phyloP scores from a whole-genome alignment of 805 yeast species.

The Myxozyma kluyveri region DNA sequence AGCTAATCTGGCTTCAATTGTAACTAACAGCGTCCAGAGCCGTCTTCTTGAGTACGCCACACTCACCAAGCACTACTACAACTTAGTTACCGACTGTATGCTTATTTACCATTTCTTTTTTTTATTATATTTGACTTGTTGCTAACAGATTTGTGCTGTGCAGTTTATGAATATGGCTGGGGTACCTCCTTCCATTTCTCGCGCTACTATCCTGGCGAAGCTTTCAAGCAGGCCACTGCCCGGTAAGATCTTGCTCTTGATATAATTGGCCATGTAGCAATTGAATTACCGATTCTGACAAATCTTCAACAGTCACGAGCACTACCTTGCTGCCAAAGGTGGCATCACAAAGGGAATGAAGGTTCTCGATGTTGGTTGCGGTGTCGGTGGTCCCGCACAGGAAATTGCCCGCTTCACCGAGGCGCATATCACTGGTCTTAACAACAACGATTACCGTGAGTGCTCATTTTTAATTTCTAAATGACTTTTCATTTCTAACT shows the following conservation, averaged over 20 bases:
- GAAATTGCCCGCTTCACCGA: conserved; percentile 91
- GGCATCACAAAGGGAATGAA: conserved; percentile 73
- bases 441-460: conserved; percentile 82
- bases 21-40: conserved; percentile 31
- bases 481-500: neutral
- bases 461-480: neutral
- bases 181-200: conserved; percentile 98
- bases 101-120: neutral
- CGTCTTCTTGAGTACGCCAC: conserved; percentile 84
- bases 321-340: conserved; percentile 85
- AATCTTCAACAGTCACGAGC: conserved; percentile 72
- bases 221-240: conserved; percentile 90
- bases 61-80: conserved; percentile 92
- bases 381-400: conserved; percentile 99
- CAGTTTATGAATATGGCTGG: conserved; percentile 96
- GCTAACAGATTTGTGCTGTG: neutral
- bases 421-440: conserved; percentile 81
- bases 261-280: no score
- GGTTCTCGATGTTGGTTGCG: conserved; percentile 97
- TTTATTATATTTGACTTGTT: neutral
- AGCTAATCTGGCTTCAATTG: no score
- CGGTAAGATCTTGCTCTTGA: conserved; percentile 31
- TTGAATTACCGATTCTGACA: neutral
- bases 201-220: conserved; percentile 88
- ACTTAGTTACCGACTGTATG: conserved; percentile 82